These are phyloP conservation scores for Vitis amurensis DNA, from an alignment of 164 flowering plant species.

Conservation along the genomic window DNA sequence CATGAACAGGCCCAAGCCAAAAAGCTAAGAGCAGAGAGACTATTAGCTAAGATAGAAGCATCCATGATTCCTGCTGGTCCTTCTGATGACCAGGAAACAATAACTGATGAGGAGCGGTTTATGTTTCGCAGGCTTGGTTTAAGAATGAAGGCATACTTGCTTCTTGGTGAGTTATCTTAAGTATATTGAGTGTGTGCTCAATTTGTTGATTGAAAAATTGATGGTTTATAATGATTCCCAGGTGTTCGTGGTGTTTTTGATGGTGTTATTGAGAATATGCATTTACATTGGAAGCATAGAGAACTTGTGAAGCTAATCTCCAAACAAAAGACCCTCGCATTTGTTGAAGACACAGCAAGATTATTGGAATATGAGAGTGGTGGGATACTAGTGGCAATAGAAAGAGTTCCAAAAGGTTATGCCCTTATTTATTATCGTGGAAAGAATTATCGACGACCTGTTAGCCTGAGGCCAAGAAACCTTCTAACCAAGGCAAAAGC, in stretches of 20 bases:
- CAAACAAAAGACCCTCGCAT: conserved; percentile 82
- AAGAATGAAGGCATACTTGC: conserved; percentile 92
- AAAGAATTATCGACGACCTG: conserved; percentile 88
- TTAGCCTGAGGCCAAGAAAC: conserved; percentile 84
- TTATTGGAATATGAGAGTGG: conserved; percentile 93
- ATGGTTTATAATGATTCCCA: conserved; percentile 21
- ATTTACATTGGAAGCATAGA: conserved; percentile 97
- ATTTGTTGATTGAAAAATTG: conserved; percentile 5
- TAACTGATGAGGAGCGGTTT: conserved; percentile 89
- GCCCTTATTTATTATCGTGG: conserved; percentile 93
- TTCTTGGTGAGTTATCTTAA: conserved; percentile 58
- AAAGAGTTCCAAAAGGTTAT: conserved; percentile 90
- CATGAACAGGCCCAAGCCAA: conserved; percentile 79
- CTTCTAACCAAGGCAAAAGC: conserved; percentile 95
- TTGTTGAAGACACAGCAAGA: conserved; percentile 93
- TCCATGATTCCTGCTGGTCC: conserved; percentile 88
- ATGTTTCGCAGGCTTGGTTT: conserved; percentile 92
- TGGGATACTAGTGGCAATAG: conserved; percentile 88
- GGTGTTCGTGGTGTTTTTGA: conserved; percentile 98
- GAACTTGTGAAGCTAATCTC: conserved; percentile 91
- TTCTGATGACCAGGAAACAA: conserved; percentile 85
- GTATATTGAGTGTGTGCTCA: background rate
- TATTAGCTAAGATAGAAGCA: conserved; percentile 73
- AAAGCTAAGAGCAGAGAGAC: conserved; percentile 76
- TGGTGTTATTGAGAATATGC: conserved; percentile 99